Base-by-base conservation (phyloP, 2,329 filamentous ascomycete genomes). In the Erysiphe neolycopersici region DNA sequence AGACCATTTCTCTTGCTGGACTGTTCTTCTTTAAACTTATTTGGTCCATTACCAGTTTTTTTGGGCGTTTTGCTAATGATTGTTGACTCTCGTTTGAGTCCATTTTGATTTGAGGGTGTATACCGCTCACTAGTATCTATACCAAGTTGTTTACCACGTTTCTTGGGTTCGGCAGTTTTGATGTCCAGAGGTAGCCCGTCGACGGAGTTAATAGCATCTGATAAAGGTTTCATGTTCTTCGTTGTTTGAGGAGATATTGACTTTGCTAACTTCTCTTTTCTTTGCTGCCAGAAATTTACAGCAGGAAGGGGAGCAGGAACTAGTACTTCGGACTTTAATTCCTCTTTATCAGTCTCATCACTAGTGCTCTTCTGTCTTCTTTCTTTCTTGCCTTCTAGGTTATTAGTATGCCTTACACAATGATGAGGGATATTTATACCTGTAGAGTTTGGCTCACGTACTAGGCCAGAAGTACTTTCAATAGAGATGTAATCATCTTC, bases 241-340 rank as follows among this genome's bases (percentile, higher is more conserved):
- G 8, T 4, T 41, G 5, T 40, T 19, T 44, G 18, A 14, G 43
- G 43, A 5, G 48, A 43, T 53, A 66, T 68, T 42, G 55, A 52
- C 55, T 66, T 68, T 35, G 64, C 61, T n/a, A 66, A 60, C 47
- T 67, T 74, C 53, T 83, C 76, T 52, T 69, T 76, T 45, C 85
- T 72, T 60, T 85, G 73, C 48, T 76, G 70, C 87, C 89, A 98
- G 48, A 85, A 65, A 58, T 98, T 98, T 46, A 94, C 79, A 1
- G 73, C 60, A 0, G 89, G 89, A 38, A 80, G 67, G 29, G 83
- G 79, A 16, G 87, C 87, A 47, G 89, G 82, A 40, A 78, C 76
- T 37, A 93, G 65, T 47, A 64, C 60, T 38, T 72, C 62, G 52
- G 69, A 63, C 13, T 64, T 63, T 47, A 71, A 62, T 47, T 69